Percentiles rank a stretch among this genome's conserved stretches.
These are phyloP conservation scores for Cercospora brassicicola DNA, from an alignment of 2,329 filamentous ascomycete genomes.

Conservation along the genomic window DNA sequence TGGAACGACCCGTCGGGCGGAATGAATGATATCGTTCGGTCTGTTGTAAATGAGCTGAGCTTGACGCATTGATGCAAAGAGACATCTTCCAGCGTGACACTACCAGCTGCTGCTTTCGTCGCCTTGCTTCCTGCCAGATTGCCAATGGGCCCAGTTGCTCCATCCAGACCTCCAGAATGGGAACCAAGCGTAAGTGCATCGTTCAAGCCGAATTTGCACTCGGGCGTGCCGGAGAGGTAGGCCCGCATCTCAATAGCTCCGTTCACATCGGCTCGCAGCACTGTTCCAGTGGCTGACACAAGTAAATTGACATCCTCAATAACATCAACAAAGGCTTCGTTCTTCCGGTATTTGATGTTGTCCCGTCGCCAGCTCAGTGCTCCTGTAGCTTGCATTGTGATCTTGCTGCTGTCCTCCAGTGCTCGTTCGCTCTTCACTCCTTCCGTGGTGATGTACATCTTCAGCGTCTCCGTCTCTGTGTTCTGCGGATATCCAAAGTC, in stretches of 20 bases:
- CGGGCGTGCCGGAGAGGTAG: constrained; percentile 91
- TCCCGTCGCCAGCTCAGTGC: constrained; percentile 95
- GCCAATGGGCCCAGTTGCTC: constrained; percentile 67
- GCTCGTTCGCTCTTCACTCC: constrained; percentile 89
- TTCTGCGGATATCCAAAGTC: constrained; percentile 99
- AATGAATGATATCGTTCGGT: constrained; percentile 95
- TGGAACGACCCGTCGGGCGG: constrained; percentile 98
- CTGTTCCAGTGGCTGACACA: constrained; percentile 96
- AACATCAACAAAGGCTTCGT: constrained; percentile 98
- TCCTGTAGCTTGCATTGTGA: constrained; percentile 98
- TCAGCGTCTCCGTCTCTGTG: constrained; percentile 96
- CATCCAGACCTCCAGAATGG: constrained; percentile 34
- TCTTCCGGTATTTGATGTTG: constrained; percentile 98
- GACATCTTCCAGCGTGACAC: constrained; percentile 94
- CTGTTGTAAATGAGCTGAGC: constrained; percentile 91
- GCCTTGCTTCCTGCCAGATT: constrained; percentile 81
- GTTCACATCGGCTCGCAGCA: constrained; percentile 91
- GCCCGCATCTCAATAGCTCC: constrained; percentile 98
- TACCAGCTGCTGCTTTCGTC: constrained; percentile 91
- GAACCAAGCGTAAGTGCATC: constrained; percentile 87
- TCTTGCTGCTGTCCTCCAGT: constrained; percentile 87
- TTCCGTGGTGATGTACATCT: constrained; percentile 99
- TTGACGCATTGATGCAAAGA: constrained; percentile 99
- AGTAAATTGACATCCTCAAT: constrained; percentile 98
- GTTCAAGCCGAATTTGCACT: constrained; percentile 98